A percentile compares a stretch with the other conserved stretches of the same genome.
These are phyloP conservation scores for Wickerhamiella sergipiensis DNA, from an alignment of 805 yeast species.

Conservation along the genomic window DNA sequence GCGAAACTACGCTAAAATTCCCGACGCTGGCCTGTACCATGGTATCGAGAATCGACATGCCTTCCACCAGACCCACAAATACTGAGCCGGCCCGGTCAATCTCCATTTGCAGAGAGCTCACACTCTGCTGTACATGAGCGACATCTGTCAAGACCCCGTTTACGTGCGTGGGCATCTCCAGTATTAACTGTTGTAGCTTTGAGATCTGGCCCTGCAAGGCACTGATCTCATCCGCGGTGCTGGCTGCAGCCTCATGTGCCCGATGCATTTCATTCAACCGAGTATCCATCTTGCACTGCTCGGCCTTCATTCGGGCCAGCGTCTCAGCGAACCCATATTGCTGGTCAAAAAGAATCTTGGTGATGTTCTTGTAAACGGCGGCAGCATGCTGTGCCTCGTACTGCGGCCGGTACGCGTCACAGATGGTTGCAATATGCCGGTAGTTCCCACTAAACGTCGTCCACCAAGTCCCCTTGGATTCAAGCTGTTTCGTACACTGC, in stretches of 20 bases:
- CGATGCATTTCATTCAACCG: background rate
- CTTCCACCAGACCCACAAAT: background rate
- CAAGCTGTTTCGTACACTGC: conserved; percentile 18
- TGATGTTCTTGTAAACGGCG: conserved; percentile 3
- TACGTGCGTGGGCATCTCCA: background rate
- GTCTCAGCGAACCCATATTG: background rate
- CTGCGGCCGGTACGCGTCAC: conserved; percentile 23
- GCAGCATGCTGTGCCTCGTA: conserved; percentile 12
- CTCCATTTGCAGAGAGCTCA: background rate
- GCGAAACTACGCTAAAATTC: background rate
- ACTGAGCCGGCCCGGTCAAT: background rate
- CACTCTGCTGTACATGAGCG: background rate
- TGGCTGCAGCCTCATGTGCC: background rate
- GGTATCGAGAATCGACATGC: background rate
- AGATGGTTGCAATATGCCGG: conserved; percentile 38
- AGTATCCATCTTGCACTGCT: background rate
- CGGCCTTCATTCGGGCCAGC: background rate
- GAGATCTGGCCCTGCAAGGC: background rate
- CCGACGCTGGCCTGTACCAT: background rate
- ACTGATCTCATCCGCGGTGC: background rate
- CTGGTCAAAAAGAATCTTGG: background rate
- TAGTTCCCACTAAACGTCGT: conserved; percentile 58
- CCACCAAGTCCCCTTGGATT: conserved; percentile 43
- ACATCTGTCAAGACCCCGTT: background rate
- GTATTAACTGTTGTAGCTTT: background rate